Evolutionary conservation across 1,284 basidiomycete species (phyloP), one percentile per base, ranked within the genome.

Genomic region (Trametes hirsuta): DNA sequence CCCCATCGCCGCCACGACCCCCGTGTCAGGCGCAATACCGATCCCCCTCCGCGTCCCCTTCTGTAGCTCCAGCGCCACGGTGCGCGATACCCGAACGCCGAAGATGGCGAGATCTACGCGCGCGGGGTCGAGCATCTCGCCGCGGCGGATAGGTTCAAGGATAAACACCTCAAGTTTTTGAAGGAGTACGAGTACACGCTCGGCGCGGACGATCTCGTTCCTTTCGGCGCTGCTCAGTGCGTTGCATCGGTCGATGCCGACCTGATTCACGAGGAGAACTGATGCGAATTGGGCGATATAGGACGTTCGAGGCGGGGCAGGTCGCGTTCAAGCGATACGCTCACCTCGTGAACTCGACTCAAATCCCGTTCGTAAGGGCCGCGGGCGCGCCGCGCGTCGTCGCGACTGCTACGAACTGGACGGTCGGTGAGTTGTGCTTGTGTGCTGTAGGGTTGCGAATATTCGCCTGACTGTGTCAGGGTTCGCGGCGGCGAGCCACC

Each of bases 51-150:
- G 25, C 42, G 18, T 15, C 37, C 21, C n/a, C 10, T 25, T 4
- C 11, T 36, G 2, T 62, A 94, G 93, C 76, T 96, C 14, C 90
- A 95, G 74, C 81, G 94, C 15, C 94, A 96, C 66, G 91, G 92
- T 1, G 87, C 90, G 1, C 83, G 94, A 39, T 94, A 83, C 66
- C 94, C 94, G 0, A 92, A 91, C 0, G 64, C 70, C 0, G 75
- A 76, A 6, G 80, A 86, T 0, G 75, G 79, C 0, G 55, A 61
- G 35, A 47, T 41, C 15, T 72, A 72, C 52, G 60, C 56, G 24
- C 4, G 50, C 2, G 66, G 67, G 0, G 65, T 72, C 25, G 67
- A 71, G n/a, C 87, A 84, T 62, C 75, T 91, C 0, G 66, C 80
- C 52, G 69, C 76, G 1, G 85, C 78, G 6, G 63, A 72, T 9